Evolutionary conservation across 2,329 filamentous ascomycete species (phyloP), one percentile per base, ranked within the genome.

Genomic region (Venturia effusa): DNA sequence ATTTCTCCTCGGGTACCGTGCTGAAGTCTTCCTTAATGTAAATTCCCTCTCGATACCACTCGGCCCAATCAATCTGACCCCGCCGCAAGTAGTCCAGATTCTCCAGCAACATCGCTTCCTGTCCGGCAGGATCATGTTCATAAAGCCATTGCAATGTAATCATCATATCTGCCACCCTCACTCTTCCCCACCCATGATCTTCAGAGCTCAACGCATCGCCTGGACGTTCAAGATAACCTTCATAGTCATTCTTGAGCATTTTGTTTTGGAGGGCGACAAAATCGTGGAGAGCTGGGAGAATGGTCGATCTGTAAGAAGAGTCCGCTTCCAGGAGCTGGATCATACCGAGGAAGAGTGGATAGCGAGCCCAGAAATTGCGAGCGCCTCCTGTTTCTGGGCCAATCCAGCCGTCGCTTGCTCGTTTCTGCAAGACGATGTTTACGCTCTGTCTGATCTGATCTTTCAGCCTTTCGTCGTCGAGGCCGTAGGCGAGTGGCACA

Each of bases 361-460:
- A 80, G 17, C 82, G 72, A 5, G 77, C 83, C 83, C 83, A 84
- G 54, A 85, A 74, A 43, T 81, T 78, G 61, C 82, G 68, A 2
- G 74, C 67, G 0, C 71, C 75, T 0, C 67, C 68, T 11, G 67
- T 76, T 71, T 84, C 82, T 0, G 81, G 81, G 0, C 83, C 82
- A 22, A 85, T 70, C 83, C 83, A 86, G 8, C 83, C 83, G 73
- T 86, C 83, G 37, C 77, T 75, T 54, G 70, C 67, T 64, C 84
- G 81, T 61, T 76, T 74, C 6, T 73, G 71, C n/a, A 85, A 71
- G 1, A 83, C 74, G 66, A 80, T 79, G 62, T 80, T 72, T 6
- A 80, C 70, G 37, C 77, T 77, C 5, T 71, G 66, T 22, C 76
- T 74, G 8, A 82, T 78, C 66, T 85, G 82, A 0, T 66, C 67